Evolutionary conservation across 306 rosid species (phyloP).

Genomic region (Trifolium fragiferum): DNA sequence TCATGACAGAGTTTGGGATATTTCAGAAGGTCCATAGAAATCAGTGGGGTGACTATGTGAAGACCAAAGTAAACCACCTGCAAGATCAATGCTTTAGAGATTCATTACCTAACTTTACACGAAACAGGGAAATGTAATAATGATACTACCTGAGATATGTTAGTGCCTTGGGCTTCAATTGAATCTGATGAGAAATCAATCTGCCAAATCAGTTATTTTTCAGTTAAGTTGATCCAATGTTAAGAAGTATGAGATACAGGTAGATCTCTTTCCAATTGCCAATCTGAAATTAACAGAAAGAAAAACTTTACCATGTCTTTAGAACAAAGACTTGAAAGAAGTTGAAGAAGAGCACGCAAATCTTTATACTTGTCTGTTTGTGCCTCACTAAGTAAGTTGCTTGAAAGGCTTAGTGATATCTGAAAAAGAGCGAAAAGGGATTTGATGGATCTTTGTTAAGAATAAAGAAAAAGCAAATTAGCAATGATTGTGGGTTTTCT

Average conservation of each 20-base stretch:
- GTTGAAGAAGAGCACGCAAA: constrained; percentile 97
- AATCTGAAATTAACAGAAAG: constrained; percentile 10
- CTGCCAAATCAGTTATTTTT: constrained; percentile 54
- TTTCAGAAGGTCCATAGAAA: constrained; percentile 88
- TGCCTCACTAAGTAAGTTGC: constrained; percentile 80
- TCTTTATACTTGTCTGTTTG: constrained; percentile 88
- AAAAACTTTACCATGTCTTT: constrained; percentile 76
- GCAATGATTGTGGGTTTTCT: constrained; percentile 19
- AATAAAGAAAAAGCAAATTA: constrained; percentile 38
- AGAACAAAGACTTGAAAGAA: constrained; percentile 90
- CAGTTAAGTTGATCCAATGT: constrained; percentile 34
- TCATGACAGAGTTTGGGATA: constrained; percentile 92
- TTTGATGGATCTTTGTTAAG: constrained; percentile 21
- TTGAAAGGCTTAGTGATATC: constrained; percentile 87
- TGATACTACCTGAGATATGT: constrained; percentile 84
- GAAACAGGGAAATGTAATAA: constrained; percentile 33
- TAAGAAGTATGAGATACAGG: constrained; percentile 33
- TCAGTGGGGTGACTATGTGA: constrained; percentile 82
- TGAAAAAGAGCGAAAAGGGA: constrained; percentile 45
- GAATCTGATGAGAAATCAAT: constrained; percentile 93
- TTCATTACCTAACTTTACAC: constrained; percentile 25
- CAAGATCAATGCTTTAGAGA: constrained; percentile 47
- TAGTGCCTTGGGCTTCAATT: constrained; percentile 68
- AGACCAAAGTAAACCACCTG: constrained; percentile 98
- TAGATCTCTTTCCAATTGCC: constrained; percentile 35